These are phyloP conservation scores for Cyclotella baltica DNA, from an alignment of 108 stramenopile genomes.

Conservation along the genomic window DNA sequence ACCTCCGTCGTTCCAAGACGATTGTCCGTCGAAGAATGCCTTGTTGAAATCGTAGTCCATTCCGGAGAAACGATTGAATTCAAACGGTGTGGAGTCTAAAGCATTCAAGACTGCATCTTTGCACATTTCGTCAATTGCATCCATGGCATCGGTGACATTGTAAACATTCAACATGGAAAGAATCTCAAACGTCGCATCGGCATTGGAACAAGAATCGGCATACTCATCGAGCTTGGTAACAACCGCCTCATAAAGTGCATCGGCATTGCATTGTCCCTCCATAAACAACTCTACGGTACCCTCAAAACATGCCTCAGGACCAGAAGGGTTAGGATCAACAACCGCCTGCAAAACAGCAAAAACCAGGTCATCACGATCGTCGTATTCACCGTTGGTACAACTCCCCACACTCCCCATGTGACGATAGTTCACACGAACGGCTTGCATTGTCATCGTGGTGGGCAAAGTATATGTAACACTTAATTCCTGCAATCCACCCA, in stretches of 20 bases:
- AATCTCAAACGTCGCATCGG: not conserved
- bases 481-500: slow-evolving; percentile 1
- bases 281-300: not conserved
- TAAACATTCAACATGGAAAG: not conserved
- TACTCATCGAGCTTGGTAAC: not conserved
- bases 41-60: slow-evolving; percentile 17
- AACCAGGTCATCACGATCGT: not conserved
- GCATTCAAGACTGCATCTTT: not conserved
- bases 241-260: not conserved
- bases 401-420: not conserved
- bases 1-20: slow-evolving; percentile 6
- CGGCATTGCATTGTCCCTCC: not conserved
- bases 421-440: slow-evolving; percentile 6
- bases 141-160: not conserved
- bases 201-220: not conserved
- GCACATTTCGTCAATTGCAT: not conserved
- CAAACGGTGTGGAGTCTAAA: not conserved
- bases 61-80: slow-evolving; percentile 2
- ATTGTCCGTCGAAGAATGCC: slow-evolving; percentile 7
- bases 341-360: not conserved
- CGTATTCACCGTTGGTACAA: not conserved
- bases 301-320: not conserved
- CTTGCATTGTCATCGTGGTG: not conserved
- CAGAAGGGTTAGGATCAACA: not conserved
- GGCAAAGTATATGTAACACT: not conserved